phyloP scores from a whole-genome alignment of 176 grass and related monocot species.

The Panicum miliaceum region DNA sequence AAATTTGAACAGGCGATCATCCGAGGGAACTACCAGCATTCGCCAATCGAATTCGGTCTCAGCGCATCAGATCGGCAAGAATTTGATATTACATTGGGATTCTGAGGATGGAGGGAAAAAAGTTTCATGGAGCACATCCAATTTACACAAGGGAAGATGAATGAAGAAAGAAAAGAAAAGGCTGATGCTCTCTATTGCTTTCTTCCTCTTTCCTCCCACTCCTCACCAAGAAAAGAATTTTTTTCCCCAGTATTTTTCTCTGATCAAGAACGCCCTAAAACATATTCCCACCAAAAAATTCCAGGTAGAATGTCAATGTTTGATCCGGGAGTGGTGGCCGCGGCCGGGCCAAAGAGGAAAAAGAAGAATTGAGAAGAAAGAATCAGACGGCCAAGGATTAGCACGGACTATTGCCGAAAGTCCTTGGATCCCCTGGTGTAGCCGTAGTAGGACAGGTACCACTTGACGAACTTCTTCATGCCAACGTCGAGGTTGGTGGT shows the following conservation, averaged over 20 bases:
- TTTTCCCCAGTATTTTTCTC: slow-evolving; percentile 8
- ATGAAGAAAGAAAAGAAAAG: neutral
- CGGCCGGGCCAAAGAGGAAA: neutral
- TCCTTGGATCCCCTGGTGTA: slow-evolving; percentile 69
- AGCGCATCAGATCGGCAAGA: neutral
- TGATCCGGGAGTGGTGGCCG: slow-evolving; percentile 34
- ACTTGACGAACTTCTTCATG: slow-evolving; percentile 91
- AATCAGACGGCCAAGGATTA: slow-evolving; percentile 31
- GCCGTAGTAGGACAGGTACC: slow-evolving; percentile 96
- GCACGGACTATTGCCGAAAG: slow-evolving; percentile 51
- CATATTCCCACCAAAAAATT: slow-evolving; percentile 50
- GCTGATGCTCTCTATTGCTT: slow-evolving; percentile 10
- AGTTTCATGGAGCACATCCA: neutral
- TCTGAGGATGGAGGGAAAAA: neutral
- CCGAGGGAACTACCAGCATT: neutral
- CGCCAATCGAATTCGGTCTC: neutral
- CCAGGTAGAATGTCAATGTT: slow-evolving; percentile 49
- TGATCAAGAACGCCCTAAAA: slow-evolving; percentile 38
- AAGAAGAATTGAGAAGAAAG: neutral
- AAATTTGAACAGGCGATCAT: neutral
- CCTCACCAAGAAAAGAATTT: slow-evolving; percentile 26
- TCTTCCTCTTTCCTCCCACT: slow-evolving; percentile 34
- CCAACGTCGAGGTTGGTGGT: slow-evolving; percentile 79
- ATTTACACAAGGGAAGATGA: slow-evolving; percentile 42
- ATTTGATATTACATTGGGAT: neutral